These are phyloP conservation scores for Xerocomus potaroensis DNA, from an alignment of 768 basidiomycete species.

Conservation along the genomic window DNA sequence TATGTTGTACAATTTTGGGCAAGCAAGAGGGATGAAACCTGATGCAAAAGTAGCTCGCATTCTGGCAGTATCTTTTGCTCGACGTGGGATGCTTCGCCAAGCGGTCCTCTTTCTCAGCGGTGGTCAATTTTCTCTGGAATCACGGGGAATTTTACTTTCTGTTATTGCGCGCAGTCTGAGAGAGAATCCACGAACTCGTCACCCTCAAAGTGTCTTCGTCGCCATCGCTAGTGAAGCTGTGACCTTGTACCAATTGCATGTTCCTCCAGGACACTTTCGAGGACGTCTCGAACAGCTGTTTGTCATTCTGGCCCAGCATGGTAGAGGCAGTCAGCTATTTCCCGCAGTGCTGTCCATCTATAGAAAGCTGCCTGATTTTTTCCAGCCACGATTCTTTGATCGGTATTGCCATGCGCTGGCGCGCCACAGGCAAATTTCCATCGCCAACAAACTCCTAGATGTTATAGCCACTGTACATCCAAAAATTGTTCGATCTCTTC, in stretches of 20 bases:
- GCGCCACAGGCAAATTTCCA: conserved; percentile 34
- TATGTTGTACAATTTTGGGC: conserved; percentile 33
- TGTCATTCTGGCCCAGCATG: conserved; percentile 35
- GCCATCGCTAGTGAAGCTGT: conserved; percentile 34
- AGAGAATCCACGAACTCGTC: conserved; percentile 27
- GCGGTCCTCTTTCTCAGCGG: conserved; percentile 35
- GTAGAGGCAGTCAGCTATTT: conserved; percentile 34
- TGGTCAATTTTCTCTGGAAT: conserved; percentile 25
- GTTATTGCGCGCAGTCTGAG: conserved; percentile 38
- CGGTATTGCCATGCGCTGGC: conserved; percentile 39
- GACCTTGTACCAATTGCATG: conserved; percentile 32
- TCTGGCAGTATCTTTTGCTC: conserved; percentile 31
- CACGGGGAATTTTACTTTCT: conserved; percentile 36
- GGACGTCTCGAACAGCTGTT: conserved; percentile 43
- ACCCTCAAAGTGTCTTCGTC: conserved; percentile 29
- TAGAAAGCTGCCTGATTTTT: conserved; percentile 30
- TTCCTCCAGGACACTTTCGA: conserved; percentile 40
- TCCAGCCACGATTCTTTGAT: conserved; percentile 38
- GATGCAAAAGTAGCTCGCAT: conserved; percentile 21
- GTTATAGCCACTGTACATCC: conserved; percentile 16
- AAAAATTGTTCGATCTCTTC: conserved; percentile 9
- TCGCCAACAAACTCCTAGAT: conserved; percentile 32
- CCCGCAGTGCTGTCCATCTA: conserved; percentile 40
- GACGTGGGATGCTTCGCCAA: conserved; percentile 21
- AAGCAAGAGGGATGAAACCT: conserved; percentile 18